Evolutionary conservation across 73 alveolate genomes (phyloP).

Genomic region (Stentor roeselii): DNA sequence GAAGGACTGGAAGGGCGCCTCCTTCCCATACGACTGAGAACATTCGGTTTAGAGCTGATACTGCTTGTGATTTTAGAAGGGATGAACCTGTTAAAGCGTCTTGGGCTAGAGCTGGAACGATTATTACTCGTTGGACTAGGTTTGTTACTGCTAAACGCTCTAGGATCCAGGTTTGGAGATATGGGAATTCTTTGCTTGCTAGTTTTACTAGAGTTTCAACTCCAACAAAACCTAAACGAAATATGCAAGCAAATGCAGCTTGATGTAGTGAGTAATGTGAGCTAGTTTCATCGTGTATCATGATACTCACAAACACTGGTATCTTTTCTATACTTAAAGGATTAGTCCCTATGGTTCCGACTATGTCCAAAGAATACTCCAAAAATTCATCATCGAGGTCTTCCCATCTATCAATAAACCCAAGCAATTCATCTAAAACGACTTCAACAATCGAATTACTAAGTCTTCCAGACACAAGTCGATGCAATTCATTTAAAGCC

Average conservation of each 20-base stretch:
- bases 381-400: constrained; percentile 13
- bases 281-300: constrained; percentile 5
- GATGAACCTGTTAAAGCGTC: constrained; percentile 61
- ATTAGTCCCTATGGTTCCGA: constrained; percentile 22
- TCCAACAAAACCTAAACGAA: constrained; percentile 77
- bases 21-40: constrained; percentile 76
- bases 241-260: constrained; percentile 59
- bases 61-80: constrained; percentile 63
- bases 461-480: background rate
- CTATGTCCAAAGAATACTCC: constrained; percentile 6
- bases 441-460: background rate
- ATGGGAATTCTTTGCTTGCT: constrained; percentile 76
- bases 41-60: constrained; percentile 85
- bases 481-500: background rate
- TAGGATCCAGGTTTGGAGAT: constrained; percentile 65
- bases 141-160: constrained; percentile 71
- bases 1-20: constrained; percentile 8
- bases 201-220: constrained; percentile 61
- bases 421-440: background rate
- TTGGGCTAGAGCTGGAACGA: constrained; percentile 79
- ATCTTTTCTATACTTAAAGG: constrained; percentile 16
- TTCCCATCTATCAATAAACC: background rate
- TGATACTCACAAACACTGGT: background rate
- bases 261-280: background rate
- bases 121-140: constrained; percentile 68